These are phyloP conservation scores for Viola odorata DNA, from an alignment of 345 rosid genomes.

Conservation along the genomic window DNA sequence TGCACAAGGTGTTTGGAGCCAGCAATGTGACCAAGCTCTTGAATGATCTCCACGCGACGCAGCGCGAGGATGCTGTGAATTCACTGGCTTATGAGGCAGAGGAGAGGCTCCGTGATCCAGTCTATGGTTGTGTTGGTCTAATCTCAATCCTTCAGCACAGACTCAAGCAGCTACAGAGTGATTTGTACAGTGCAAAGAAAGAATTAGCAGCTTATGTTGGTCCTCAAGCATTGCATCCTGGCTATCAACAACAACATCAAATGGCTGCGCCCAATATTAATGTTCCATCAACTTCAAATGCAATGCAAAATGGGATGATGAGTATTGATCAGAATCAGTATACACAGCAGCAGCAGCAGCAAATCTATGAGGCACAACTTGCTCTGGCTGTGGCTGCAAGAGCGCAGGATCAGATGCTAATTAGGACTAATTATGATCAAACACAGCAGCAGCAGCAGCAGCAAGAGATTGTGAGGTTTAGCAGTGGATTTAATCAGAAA, in stretches of 20 bases:
- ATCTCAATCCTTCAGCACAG: conserved; percentile 64
- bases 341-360: not conserved
- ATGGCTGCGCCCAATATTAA: too few relatives aligned
- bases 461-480: too few relatives aligned
- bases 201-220: conserved; percentile 19
- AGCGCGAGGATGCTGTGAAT: conserved; percentile 81
- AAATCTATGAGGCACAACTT: not conserved
- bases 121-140: conserved; percentile 91
- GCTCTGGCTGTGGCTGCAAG: not conserved
- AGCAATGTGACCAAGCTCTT: conserved; percentile 95
- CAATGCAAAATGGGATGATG: too few relatives aligned
- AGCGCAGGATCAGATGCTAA: conserved; percentile 10
- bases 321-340: too few relatives aligned
- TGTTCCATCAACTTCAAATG: too few relatives aligned
- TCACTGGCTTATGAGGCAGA: conserved; percentile 90
- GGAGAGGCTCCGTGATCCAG: conserved; percentile 81
- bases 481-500: too few relatives aligned
- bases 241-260: too few relatives aligned
- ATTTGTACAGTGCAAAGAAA: conserved; percentile 68
- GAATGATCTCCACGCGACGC: conserved; percentile 73
- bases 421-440: conserved; percentile 12
- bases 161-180: conserved; percentile 74
- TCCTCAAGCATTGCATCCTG: too few relatives aligned
- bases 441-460: conserved; percentile 1
- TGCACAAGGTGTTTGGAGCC: conserved; percentile 92